phyloP scores from a whole-genome alignment of 1,139 yeast genomes.

The Yamadazyma atlantica region DNA sequence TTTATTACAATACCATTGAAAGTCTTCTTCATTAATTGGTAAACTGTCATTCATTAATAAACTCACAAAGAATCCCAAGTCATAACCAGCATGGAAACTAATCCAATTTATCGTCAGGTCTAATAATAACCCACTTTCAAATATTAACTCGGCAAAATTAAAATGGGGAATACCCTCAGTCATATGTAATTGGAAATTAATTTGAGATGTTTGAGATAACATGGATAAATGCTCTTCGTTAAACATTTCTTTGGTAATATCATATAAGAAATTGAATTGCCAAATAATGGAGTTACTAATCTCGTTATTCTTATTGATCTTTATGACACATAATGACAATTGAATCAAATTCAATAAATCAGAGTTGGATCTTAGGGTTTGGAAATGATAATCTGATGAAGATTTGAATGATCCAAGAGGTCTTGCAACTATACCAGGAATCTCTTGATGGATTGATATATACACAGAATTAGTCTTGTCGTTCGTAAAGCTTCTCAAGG shows the following conservation, averaged over 20 bases:
- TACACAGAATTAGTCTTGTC: constrained; percentile 59
- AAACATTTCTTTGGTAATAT: constrained; percentile 78
- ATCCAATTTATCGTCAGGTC: constrained; percentile 80
- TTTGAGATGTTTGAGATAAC: constrained; percentile 73
- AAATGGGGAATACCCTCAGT: constrained; percentile 76
- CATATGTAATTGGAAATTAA: constrained; percentile 76
- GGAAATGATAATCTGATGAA: constrained; percentile 91
- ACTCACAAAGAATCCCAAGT: constrained; percentile 84
- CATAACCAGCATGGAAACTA: constrained; percentile 93
- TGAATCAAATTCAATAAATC: constrained; percentile 86
- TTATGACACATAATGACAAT: constrained; percentile 82
- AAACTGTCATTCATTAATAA: constrained; percentile 72
- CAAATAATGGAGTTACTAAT: constrained; percentile 71
- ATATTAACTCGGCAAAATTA: constrained; percentile 80
- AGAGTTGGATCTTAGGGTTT: constrained; percentile 87
- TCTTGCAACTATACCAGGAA: constrained; percentile 94
- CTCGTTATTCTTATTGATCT: constrained; percentile 62
- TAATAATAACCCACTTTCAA: constrained; percentile 82
- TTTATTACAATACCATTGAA: constrained; percentile 65
- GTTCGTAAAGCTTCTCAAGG: constrained; percentile 64
- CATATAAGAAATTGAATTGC: constrained; percentile 93
- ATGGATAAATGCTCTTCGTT: constrained; percentile 70
- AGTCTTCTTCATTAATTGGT: constrained; percentile 82
- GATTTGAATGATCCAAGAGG: constrained; percentile 95
- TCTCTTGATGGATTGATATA: constrained; percentile 84